Evolutionary conservation across 1,284 basidiomycete genomes (phyloP).

Genomic region (Cystobasidium pallidum): DNA sequence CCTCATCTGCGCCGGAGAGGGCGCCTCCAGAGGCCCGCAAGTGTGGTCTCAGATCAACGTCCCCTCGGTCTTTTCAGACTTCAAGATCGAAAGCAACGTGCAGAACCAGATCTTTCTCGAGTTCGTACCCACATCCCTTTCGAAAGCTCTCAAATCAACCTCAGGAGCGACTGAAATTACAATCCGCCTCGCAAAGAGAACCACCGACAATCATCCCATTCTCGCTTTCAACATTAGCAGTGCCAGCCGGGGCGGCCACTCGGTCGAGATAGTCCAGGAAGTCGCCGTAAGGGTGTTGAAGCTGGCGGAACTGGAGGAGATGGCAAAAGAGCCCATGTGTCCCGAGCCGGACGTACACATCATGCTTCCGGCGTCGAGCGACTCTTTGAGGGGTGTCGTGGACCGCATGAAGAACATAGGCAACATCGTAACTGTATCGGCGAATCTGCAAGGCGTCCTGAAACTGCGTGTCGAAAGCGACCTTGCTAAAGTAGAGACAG

Average conservation of each 20-base stretch:
- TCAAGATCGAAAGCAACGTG: slow-evolving; percentile 54
- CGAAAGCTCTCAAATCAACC: slow-evolving; percentile 53
- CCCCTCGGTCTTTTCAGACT: slow-evolving; percentile 51
- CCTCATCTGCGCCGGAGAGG: slow-evolving; percentile 53
- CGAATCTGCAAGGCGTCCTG: slow-evolving; percentile 50
- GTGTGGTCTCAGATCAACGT: slow-evolving; percentile 44
- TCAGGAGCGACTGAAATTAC: slow-evolving; percentile 51
- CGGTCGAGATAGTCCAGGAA: slow-evolving; percentile 53
- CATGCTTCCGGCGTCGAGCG: slow-evolving; percentile 49
- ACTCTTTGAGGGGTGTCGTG: slow-evolving; percentile 51
- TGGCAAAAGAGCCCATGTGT: slow-evolving; percentile 53
- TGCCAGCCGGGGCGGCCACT: slow-evolving; percentile 47
- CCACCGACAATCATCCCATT: slow-evolving; percentile 49
- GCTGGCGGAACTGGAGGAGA: slow-evolving; percentile 52
- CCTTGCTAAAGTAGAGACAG: slow-evolving; percentile 37
- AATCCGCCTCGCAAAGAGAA: slow-evolving; percentile 53
- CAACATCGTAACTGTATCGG: slow-evolving; percentile 50
- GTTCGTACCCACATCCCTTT: slow-evolving; percentile 53
- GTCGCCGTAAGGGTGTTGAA: slow-evolving; percentile 55
- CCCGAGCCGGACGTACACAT: slow-evolving; percentile 53
- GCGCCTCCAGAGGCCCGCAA: slow-evolving; percentile 31
- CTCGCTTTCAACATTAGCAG: slow-evolving; percentile 52
- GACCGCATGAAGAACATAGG: slow-evolving; percentile 53
- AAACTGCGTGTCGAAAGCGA: slow-evolving; percentile 36
- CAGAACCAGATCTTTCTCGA: slow-evolving; percentile 56